phyloP scores from a whole-genome alignment of 495 filamentous ascomycete species.

The Aspergillus wentii region DNA sequence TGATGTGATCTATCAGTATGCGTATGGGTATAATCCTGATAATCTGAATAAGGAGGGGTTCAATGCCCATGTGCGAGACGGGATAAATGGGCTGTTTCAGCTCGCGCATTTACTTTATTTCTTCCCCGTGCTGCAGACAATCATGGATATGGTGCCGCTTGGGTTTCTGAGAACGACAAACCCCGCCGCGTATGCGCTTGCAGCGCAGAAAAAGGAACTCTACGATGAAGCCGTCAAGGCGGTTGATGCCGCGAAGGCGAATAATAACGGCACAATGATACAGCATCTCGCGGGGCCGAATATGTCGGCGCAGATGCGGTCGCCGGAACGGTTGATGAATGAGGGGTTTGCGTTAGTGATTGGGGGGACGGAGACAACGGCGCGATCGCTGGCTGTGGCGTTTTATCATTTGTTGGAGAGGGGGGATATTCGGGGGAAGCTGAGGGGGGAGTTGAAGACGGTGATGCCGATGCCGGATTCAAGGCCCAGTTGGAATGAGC shows the following conservation, averaged over 20 bases:
- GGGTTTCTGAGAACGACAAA: constrained; percentile 4
- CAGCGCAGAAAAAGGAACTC: constrained; percentile 9
- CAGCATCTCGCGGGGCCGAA: constrained; percentile 1
- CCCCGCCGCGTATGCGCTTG: constrained; percentile 10
- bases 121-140: constrained; percentile 12
- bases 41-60: constrained; percentile 22
- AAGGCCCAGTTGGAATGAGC: constrained; percentile 27
- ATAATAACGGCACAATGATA: too few relatives aligned
- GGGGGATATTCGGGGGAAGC: constrained; percentile 4
- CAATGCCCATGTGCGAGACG: constrained; percentile 17
- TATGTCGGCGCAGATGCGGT: constrained; percentile 13
- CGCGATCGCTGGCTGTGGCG: constrained; percentile 10
- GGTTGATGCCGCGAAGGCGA: constrained; percentile 1
- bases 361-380: constrained; percentile 42
- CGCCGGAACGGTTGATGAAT: constrained; percentile 23
- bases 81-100: constrained; percentile 14
- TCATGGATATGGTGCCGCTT: constrained; percentile 11
- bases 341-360: constrained; percentile 34
- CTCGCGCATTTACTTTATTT: constrained; percentile 12
- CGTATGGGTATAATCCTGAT: constrained; percentile 15
- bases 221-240: constrained; percentile 1
- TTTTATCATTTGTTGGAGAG: constrained; percentile 12
- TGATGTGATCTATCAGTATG: constrained; percentile 23
- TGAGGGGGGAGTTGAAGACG: constrained; percentile 27
- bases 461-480: constrained; percentile 24